Base-by-base conservation (phyloP, 306 rosid species). In the Argentina anserina region DNA sequence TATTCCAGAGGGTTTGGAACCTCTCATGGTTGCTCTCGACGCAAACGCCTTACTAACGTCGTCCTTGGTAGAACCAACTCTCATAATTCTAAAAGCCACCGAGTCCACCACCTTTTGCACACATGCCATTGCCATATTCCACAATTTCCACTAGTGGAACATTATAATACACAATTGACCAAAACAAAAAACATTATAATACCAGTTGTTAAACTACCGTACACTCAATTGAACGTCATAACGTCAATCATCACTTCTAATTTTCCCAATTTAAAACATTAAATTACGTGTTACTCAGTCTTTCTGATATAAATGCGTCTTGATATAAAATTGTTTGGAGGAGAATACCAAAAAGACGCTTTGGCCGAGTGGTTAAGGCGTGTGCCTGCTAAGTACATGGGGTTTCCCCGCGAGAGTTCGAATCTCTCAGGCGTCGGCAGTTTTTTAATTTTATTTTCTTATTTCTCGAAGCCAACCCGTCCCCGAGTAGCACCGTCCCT, bases 291-390 rank as follows among this genome's bases (percentile, higher is more conserved):
- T 17, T 17, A 0, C 7, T 1, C 18, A 46, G 52, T 17, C 15
- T n/a, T 20, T 9, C 9, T n/a, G n/a, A n/a, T n/a, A n/a, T n/a
- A n/a, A n/a, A n/a, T n/a, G n/a, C n/a, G n/a, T n/a, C n/a, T n/a
- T n/a, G n/a, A n/a, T n/a, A n/a, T n/a, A n/a, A n/a, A n/a, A n/a
- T n/a, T n/a, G n/a, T n/a, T n/a, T n/a, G n/a, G n/a, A n/a, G n/a
- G n/a, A n/a, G n/a, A n/a, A 0, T 2, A 2, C 0, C 23, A 63
- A 6, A 6, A 11, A 7, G 0, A 82, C 89, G 91, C 85, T 89
- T 89, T 89, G 88, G 91, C 94, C 88, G 88, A 86, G 94, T 89
- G 91, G 89, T 86, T 89, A 86, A 85, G 91, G 91, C 85, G 87
- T 86, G 87, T 83, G 91, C 89, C 86, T 83, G 91, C 91, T 87